phyloP scores from a whole-genome alignment of 805 yeast species.

The Cyberlindnera veronae region DNA sequence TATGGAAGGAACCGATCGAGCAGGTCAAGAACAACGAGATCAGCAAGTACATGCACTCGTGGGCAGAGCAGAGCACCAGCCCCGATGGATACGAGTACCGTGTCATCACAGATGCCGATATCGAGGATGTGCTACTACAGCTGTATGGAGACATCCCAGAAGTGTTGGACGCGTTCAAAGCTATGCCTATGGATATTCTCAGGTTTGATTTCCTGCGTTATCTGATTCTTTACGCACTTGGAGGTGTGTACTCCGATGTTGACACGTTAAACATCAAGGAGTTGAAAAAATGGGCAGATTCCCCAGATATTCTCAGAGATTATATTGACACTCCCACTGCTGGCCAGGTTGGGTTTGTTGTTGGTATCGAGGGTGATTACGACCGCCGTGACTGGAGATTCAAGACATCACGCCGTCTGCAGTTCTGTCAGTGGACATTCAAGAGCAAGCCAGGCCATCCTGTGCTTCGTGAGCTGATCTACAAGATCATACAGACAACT shows the following conservation, averaged over 20 bases:
- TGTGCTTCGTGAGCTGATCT: slow-evolving; percentile 51
- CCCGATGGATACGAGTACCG: slow-evolving; percentile 14
- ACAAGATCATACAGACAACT: slow-evolving; percentile 50
- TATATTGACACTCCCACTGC: slow-evolving; percentile 42
- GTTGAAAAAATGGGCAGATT: slow-evolving; percentile 55
- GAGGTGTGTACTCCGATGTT: slow-evolving; percentile 61
- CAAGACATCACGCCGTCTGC: slow-evolving; percentile 50
- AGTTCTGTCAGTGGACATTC: slow-evolving; percentile 60
- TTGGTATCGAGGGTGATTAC: slow-evolving; percentile 53
- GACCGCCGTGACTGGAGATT: slow-evolving; percentile 51
- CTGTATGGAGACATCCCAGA: slow-evolving; percentile 44
- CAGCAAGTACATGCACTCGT: slow-evolving; percentile 14
- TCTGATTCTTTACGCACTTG: slow-evolving; percentile 47
- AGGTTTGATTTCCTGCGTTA: slow-evolving; percentile 55
- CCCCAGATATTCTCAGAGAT: slow-evolving; percentile 43
- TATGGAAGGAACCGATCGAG: slow-evolving; percentile 36
- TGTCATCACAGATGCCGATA: slow-evolving; percentile 38
- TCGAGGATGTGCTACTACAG: slow-evolving; percentile 34
- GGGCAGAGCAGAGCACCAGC: slow-evolving; percentile 14
- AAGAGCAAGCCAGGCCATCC: slow-evolving; percentile 66
- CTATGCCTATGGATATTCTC: slow-evolving; percentile 50
- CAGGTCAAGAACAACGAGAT: slow-evolving; percentile 30
- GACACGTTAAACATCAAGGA: slow-evolving; percentile 45
- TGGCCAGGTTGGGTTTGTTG: slow-evolving; percentile 44
- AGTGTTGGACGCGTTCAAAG: slow-evolving; percentile 45